phyloP scores from a whole-genome alignment of 495 filamentous ascomycete genomes.

The Pyrenopolyporus hunteri region DNA sequence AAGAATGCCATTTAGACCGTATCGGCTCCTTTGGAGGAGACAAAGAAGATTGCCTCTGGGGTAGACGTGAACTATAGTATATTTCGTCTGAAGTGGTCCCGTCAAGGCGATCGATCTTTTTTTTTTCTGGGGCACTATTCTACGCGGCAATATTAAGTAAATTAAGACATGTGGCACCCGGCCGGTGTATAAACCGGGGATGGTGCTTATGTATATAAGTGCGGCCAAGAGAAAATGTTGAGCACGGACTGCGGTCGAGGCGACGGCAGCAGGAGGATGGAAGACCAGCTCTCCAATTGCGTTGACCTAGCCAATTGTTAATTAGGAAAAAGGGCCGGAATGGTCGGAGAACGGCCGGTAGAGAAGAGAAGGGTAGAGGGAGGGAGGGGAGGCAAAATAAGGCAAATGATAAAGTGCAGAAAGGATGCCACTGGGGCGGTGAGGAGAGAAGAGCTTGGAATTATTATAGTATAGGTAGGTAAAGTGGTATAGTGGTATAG shows the following conservation, averaged over 20 bases:
- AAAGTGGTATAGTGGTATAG: no score
- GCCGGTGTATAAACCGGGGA: slow-evolving; percentile 2
- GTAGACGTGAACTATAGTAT: slow-evolving; percentile 24
- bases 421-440: slow-evolving; percentile 19
- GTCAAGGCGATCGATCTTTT: neutral
- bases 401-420: slow-evolving; percentile 1
- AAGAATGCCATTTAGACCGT: slow-evolving; percentile 37
- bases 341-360: neutral
- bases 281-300: neutral
- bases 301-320: neutral
- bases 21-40: slow-evolving; percentile 25
- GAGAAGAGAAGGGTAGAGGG: neutral
- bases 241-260: slow-evolving; percentile 7
- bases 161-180: slow-evolving; percentile 11
- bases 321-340: neutral
- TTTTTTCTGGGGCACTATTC: slow-evolving; percentile 15
- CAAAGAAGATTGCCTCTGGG: slow-evolving; percentile 1
- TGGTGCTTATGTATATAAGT: slow-evolving; percentile 1
- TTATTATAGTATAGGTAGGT: no score
- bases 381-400: neutral
- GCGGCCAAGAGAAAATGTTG: slow-evolving; percentile 1
- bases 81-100: slow-evolving; percentile 10
- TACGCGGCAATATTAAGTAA: slow-evolving; percentile 19
- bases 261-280: neutral
- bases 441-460: slow-evolving; percentile 20